Conservation (phyloP, 495 filamentous ascomycete species). For the Aspergillus diversus region DNA sequence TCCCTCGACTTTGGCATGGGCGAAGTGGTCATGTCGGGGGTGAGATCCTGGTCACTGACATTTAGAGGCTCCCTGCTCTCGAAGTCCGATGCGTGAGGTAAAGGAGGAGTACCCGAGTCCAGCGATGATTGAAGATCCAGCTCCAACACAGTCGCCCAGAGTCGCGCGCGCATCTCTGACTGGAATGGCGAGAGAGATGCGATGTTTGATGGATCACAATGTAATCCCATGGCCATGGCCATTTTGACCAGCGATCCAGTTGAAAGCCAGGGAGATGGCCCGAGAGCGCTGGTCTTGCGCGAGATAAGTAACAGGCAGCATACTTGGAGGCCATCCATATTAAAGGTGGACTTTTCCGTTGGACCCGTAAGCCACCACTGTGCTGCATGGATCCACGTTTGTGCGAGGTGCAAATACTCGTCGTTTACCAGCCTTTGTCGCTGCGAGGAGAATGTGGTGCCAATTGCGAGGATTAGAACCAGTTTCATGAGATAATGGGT, state of each 20-base stretch:
- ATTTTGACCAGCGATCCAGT: conserved; percentile 50
- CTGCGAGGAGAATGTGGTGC: conserved; percentile 32
- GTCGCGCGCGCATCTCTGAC: conserved; percentile 54
- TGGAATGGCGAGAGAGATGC: conserved; percentile 47
- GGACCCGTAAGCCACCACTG: conserved; percentile 58
- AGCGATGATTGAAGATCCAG: conserved; percentile 47
- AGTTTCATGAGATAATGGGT: conserved; percentile 29
- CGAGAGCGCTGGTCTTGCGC: conserved; percentile 50
- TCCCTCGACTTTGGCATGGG: conserved; percentile 30
- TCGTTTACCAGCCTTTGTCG: background rate
- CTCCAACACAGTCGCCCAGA: conserved; percentile 64
- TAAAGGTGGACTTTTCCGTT: conserved; percentile 46
- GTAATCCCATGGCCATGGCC: conserved; percentile 56
- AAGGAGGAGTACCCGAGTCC: conserved; percentile 46
- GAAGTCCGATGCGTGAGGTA: conserved; percentile 47
- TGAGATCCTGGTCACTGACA: conserved; percentile 50
- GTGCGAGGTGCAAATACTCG: conserved; percentile 8
- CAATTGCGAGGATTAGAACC: conserved; percentile 30
- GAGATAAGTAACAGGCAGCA: conserved; percentile 54
- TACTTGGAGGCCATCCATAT: conserved; percentile 50
- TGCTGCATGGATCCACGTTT: conserved; percentile 53
- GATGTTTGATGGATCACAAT: conserved; percentile 57
- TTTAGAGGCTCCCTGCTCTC: conserved; percentile 52
- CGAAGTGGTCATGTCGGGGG: conserved; percentile 30
- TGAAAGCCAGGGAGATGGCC: conserved; percentile 52